A percentile compares a stretch with the other conserved stretches of the same genome.
phyloP scores from a whole-genome alignment of 164 flowering plant genomes.

The Taxillus chinensis region DNA sequence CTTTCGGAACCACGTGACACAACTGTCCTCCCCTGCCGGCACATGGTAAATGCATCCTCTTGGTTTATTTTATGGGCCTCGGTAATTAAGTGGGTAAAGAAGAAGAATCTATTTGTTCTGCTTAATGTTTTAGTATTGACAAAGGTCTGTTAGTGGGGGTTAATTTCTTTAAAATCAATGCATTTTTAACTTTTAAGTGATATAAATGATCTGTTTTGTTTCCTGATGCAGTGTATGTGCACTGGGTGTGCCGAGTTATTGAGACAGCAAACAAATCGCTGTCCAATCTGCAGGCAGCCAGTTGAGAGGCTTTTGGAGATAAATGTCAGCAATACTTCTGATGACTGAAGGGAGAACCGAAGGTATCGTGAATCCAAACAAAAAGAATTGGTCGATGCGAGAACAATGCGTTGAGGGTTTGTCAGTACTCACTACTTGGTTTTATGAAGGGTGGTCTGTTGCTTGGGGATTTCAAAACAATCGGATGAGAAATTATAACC shows the following conservation, averaged over 20 bases:
- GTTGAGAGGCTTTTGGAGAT: slow-evolving; percentile 89
- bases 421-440: too few relatives aligned
- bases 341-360: slow-evolving; percentile 20
- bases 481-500: too few relatives aligned
- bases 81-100: too few relatives aligned
- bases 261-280: slow-evolving; percentile 78
- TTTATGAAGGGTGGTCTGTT: too few relatives aligned
- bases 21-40: slow-evolving; percentile 97
- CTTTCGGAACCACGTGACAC: slow-evolving; percentile 95
- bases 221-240: slow-evolving; percentile 84
- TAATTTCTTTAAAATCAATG: too few relatives aligned
- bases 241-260: slow-evolving; percentile 82
- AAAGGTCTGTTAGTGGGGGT: too few relatives aligned
- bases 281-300: slow-evolving; percentile 93
- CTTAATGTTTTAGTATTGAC: too few relatives aligned
- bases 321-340: slow-evolving; percentile 48
- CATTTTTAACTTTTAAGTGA: too few relatives aligned
- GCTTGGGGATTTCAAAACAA: too few relatives aligned
- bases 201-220: background rate
- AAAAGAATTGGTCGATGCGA: too few relatives aligned
- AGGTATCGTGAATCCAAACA: background rate
- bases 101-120: too few relatives aligned
- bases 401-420: too few relatives aligned
- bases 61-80: background rate
- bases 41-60: slow-evolving; percentile 54